Conservation (phyloP, 2,329 filamentous ascomycete species). For the Onygena corvina region DNA sequence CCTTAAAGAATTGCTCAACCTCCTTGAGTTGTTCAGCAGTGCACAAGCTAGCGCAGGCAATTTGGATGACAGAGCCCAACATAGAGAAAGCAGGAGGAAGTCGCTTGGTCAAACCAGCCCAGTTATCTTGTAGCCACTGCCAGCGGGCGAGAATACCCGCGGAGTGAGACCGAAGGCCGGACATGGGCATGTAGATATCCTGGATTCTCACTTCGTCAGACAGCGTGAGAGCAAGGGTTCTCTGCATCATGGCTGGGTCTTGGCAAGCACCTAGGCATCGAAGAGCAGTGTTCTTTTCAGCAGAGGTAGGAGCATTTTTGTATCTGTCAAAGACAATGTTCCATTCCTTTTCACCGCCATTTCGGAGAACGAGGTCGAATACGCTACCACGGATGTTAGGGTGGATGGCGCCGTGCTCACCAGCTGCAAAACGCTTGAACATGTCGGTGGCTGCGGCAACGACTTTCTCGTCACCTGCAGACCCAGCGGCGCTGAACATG, state of each 20-base stretch:
- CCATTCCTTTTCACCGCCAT: conserved; percentile 80
- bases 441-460: conserved; percentile 75
- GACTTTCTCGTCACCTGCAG: conserved; percentile 65
- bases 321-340: conserved; percentile 65
- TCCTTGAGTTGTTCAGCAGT: conserved; percentile 60
- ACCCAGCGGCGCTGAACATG: conserved; percentile 72
- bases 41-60: conserved; percentile 72
- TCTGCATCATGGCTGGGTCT: conserved; percentile 66
- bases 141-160: conserved; percentile 72
- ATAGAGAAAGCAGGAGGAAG: conserved; percentile 79
- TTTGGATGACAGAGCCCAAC: conserved; percentile 69
- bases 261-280: conserved; percentile 69
- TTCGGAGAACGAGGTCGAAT: conserved; percentile 69
- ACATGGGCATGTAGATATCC: conserved; percentile 81
- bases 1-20: conserved; percentile 68
- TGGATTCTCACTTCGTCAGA: conserved; percentile 81
- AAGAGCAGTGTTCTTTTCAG: conserved; percentile 85
- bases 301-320: conserved; percentile 60
- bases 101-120: conserved; percentile 69
- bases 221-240: conserved; percentile 62
- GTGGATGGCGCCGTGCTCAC: conserved; percentile 71
- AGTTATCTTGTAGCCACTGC: conserved; percentile 73
- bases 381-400: conserved; percentile 83
- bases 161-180: conserved; percentile 62
- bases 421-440: conserved; percentile 71